A percentile compares a stretch with the other conserved stretches of the same genome.
These are phyloP conservation scores for Xylariaceae sp. DNA, from an alignment of 2,329 filamentous ascomycete genomes.

Conservation along the genomic window DNA sequence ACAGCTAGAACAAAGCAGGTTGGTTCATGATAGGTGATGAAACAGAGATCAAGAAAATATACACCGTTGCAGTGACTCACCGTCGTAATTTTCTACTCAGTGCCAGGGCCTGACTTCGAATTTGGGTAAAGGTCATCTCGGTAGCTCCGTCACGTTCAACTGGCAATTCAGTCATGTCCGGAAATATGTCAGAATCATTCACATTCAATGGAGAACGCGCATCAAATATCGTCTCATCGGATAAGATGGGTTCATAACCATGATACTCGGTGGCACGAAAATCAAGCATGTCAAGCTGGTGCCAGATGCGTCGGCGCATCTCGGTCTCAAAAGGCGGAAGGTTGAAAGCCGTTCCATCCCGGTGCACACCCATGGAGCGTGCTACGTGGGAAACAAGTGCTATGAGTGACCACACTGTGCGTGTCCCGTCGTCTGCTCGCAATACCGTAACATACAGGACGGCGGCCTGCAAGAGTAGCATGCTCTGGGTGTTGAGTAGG, in stretches of 20 bases:
- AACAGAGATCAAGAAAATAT: too few species aligned
- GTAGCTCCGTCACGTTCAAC: constrained; percentile 35
- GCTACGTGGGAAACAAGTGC: constrained; percentile 30
- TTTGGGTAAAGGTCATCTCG: constrained; percentile 37
- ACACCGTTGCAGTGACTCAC: constrained; percentile 4
- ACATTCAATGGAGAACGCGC: constrained; percentile 46
- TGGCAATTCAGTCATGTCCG: constrained; percentile 34
- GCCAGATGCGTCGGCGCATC: constrained; percentile 48
- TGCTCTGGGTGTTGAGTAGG: constrained; percentile 57
- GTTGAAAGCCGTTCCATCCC: constrained; percentile 44
- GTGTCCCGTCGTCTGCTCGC: constrained; percentile 38
- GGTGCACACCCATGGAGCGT: constrained; percentile 42
- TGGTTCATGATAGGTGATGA: too few species aligned
- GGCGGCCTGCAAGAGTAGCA: constrained; percentile 57
- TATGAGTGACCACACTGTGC: constrained; percentile 37
- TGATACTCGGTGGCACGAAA: constrained; percentile 45
- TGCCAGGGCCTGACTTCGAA: constrained; percentile 39
- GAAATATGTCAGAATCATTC: constrained; percentile 46
- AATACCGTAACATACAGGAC: constrained; percentile 55
- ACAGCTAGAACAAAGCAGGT: too few species aligned
- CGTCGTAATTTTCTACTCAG: constrained; percentile 11
- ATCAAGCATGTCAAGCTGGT: constrained; percentile 44
- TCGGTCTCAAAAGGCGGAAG: constrained; percentile 46
- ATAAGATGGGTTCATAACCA: constrained; percentile 41
- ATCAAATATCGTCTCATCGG: constrained; percentile 38